These are phyloP conservation scores for Sporodiniella umbellata DNA, from an alignment of 371 early-diverging fungal species.

Conservation along the genomic window DNA sequence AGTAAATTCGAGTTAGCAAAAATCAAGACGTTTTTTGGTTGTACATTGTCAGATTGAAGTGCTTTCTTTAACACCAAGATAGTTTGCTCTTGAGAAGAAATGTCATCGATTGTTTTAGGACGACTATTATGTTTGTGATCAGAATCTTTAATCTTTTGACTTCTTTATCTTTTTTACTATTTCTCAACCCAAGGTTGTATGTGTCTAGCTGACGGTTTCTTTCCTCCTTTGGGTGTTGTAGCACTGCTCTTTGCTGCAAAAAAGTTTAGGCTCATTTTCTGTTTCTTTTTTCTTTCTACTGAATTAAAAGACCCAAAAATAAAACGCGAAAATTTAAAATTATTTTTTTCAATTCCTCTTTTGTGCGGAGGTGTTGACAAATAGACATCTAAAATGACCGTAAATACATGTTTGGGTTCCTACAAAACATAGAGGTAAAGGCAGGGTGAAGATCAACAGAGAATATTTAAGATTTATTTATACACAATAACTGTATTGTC, in stretches of 20 bases:
- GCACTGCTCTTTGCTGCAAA: slow-evolving; percentile 13
- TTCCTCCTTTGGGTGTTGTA: background rate
- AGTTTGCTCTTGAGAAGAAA: slow-evolving; percentile 89
- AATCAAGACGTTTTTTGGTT: background rate
- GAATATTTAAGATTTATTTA: too few species aligned
- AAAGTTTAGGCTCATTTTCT: too few species aligned
- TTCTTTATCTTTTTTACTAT: slow-evolving; percentile 49
- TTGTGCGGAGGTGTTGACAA: too few species aligned
- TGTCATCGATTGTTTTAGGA: slow-evolving; percentile 83
- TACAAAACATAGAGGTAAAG: too few species aligned
- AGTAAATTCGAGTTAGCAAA: background rate
- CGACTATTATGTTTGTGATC: slow-evolving; percentile 52
- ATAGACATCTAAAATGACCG: too few species aligned
- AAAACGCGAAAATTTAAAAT: background rate
- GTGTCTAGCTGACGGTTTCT: slow-evolving; percentile 6
- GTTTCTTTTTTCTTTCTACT: background rate
- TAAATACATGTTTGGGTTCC: too few species aligned
- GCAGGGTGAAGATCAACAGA: too few species aligned
- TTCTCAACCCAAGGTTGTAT: slow-evolving; percentile 79
- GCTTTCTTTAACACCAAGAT: slow-evolving; percentile 84
- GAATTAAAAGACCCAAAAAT: background rate
- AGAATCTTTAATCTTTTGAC: background rate
- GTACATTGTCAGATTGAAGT: slow-evolving; percentile 80
- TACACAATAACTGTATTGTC: too few species aligned
- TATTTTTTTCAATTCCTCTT: too few species aligned